A percentile compares a stretch with the other conserved stretches of the same genome.
phyloP scores from a whole-genome alignment of 176 grass and related monocot species.

The Zea mays region DNA sequence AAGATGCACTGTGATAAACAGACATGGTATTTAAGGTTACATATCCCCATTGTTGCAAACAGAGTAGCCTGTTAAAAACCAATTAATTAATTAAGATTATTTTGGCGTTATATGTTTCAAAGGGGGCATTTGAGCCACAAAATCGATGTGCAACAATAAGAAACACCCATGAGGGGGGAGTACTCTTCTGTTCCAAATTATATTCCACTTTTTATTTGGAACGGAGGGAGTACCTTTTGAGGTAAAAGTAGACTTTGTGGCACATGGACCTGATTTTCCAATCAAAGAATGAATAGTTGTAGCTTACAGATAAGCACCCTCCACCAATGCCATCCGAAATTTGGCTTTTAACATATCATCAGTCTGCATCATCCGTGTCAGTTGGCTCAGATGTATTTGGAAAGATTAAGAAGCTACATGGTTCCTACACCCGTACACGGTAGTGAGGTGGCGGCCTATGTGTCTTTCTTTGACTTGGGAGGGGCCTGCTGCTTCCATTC shows the following conservation, averaged over 20 bases:
- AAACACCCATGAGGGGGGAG: background rate
- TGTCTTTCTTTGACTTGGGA: constrained; percentile 61
- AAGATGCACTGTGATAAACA: background rate
- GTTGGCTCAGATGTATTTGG: background rate
- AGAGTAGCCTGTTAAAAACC: background rate
- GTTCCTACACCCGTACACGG: background rate
- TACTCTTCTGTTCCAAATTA: background rate
- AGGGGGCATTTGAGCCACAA: background rate
- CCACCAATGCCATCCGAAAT: constrained; percentile 27
- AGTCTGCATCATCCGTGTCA: background rate
- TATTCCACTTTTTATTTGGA: background rate
- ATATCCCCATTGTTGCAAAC: constrained; percentile 6
- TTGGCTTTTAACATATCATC: background rate
- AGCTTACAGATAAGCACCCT: constrained; percentile 13
- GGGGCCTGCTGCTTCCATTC: constrained; percentile 42
- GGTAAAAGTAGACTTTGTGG: background rate
- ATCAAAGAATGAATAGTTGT: constrained; percentile 33
- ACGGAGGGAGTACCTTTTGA: background rate
- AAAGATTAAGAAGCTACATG: constrained; percentile 24
- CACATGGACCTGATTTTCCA: constrained; percentile 7
- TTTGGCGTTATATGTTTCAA: background rate
- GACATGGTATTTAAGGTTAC: background rate
- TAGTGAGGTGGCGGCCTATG: constrained; percentile 23
- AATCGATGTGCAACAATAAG: constrained; percentile 4
- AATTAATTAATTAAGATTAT: background rate